Evolutionary conservation across 192 early-diverging fungal species (phyloP).

Genomic region (Coemansia sp.): DNA sequence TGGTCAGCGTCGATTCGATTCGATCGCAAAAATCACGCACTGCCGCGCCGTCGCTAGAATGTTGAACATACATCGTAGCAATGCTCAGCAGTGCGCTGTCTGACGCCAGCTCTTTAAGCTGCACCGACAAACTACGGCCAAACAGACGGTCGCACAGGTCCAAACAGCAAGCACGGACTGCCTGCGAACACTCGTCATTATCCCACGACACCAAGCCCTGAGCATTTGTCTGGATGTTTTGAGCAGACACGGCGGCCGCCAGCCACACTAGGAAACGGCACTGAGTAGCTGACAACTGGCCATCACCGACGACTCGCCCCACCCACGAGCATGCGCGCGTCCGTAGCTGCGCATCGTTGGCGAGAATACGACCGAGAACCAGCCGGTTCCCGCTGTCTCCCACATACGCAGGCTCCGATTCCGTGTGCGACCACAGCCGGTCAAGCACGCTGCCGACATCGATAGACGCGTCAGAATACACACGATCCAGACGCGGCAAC

Average conservation of each 20-base stretch:
- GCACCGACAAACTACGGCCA: background rate
- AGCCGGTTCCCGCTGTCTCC: background rate
- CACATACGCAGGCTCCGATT: background rate
- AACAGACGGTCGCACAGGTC: conserved; percentile 3
- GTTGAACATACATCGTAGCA: conserved; percentile 17
- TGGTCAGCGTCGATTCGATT: background rate
- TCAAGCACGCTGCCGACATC: conserved; percentile 6
- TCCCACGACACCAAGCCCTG: conserved; percentile 18
- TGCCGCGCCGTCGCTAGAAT: background rate
- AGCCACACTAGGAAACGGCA: conserved; percentile 9
- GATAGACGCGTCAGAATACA: background rate
- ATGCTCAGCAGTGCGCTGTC: conserved; percentile 11
- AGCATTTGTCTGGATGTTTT: background rate
- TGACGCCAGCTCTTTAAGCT: background rate
- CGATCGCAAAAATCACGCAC: conserved; percentile 1
- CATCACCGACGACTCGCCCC: background rate
- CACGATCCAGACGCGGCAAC: conserved; percentile 4
- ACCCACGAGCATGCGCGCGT: conserved; percentile 15
- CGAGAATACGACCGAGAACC: conserved; percentile 21
- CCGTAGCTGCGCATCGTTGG: conserved; percentile 12
- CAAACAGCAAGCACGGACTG: conserved; percentile 4
- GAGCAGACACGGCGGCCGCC: background rate
- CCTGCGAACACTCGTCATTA: background rate
- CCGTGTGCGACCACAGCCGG: conserved; percentile 4
- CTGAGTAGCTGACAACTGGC: background rate